These are phyloP conservation scores for Kwoniella bestiolae DNA, from an alignment of 768 basidiomycete species.

Conservation along the genomic window DNA sequence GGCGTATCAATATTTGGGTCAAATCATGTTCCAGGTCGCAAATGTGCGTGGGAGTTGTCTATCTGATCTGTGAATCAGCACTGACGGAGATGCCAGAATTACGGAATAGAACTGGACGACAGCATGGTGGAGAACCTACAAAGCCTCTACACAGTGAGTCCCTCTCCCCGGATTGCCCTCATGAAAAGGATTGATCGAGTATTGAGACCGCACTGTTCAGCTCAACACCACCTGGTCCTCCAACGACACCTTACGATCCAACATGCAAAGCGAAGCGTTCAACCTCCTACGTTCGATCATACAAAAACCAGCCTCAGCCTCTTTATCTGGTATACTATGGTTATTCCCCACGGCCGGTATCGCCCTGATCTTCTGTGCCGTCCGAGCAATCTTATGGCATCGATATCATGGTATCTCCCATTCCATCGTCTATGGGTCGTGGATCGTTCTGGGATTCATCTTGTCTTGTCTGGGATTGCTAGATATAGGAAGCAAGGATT, in stretches of 20 bases:
- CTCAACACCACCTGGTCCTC: conserved; percentile 30
- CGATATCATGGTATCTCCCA: conserved; percentile 18
- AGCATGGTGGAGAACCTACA: conserved; percentile 22
- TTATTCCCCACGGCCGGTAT: conserved; percentile 44
- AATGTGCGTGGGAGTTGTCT: conserved; percentile 20
- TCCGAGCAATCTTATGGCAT: conserved; percentile 42
- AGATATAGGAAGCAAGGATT: conserved; percentile 37
- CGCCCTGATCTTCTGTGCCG: conserved; percentile 2
- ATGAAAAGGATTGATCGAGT: too few species aligned
- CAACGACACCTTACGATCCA: conserved; percentile 6
- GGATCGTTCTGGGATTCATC: conserved; percentile 24
- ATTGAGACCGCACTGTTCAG: neutral
- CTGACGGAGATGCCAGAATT: conserved; percentile 21
- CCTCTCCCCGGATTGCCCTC: too few species aligned
- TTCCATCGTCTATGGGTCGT: conserved; percentile 25
- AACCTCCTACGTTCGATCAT: conserved; percentile 26
- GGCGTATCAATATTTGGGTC: conserved; percentile 41
- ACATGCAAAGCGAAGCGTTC: conserved; percentile 15
- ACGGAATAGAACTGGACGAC: conserved; percentile 36
- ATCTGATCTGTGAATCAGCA: neutral
- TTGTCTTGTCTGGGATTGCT: conserved; percentile 36
- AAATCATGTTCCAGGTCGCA: conserved; percentile 30
- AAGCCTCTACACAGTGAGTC: conserved; percentile 22
- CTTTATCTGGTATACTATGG: conserved; percentile 44
- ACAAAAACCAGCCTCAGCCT: conserved; percentile 29